Base-by-base conservation (phyloP, 192 early-diverging fungal species). In the Lobulomyces angularis region DNA sequence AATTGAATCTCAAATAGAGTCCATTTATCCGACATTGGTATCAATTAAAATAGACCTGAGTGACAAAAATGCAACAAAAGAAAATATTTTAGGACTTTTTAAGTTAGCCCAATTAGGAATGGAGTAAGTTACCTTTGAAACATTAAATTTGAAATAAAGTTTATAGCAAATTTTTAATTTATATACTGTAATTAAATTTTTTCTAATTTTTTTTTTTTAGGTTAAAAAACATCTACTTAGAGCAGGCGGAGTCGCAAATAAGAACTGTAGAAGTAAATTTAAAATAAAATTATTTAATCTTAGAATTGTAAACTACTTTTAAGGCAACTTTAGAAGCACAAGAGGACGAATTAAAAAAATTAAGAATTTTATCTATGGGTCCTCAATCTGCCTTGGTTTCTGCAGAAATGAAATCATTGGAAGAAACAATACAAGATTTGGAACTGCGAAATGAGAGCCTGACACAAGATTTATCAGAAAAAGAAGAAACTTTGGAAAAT, bases 211-310 rank as follows among this genome's bases (percentile, higher is more conserved):
- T 39, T 12, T 12, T 39, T 39, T 16, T 11, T 12, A 69, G 66
- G 46, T 47, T 57, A n/a, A 66, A 70, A 30, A 56, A 70, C 30
- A 37, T 59, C 27, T 56, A 54, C 46, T 48, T 70, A 9, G 45
- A 48, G 22, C 46, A 62, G 14, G 45, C 61, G 8, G 59, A 70
- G 30, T 43, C 29, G 7, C 46, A 62, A 12, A 53, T 67, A 14
- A 47, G 45, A 7, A 34, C 6, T 11, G 17, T 60, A 12, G 56
- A 66, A 41, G 64, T 59, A n/a, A 9, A 45, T 35, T 26, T 12
- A 32, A 12, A 32, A 32, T 32, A 32, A 32, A 32, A 12, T 12
- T 16, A 16, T 32, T 32, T 16, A 12, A 12, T 32, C 12, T 12
- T 16, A 32, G 31, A 12, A 16, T 16, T 32, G 17, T 16, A 37